phyloP scores from a whole-genome alignment of 352 stramenopile species.

The Thalassiosira livingstoniorum region DNA sequence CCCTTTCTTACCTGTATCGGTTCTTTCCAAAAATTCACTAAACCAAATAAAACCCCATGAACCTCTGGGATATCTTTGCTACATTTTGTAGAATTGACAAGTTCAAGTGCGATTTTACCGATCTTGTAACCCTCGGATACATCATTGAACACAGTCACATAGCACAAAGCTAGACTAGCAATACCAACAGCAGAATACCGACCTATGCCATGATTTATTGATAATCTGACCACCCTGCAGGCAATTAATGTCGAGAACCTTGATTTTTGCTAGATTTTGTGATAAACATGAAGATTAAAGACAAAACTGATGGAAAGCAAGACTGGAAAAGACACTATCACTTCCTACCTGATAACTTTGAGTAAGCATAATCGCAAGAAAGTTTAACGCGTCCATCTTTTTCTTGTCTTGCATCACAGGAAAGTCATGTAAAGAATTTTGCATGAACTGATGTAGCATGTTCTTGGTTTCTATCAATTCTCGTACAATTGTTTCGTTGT shows the following conservation, averaged over 20 bases:
- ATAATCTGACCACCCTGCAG: slow-evolving; percentile 23
- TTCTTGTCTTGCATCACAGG: slow-evolving; percentile 7
- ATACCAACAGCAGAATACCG: background rate
- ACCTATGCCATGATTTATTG: slow-evolving; percentile 19
- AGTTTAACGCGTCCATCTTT: slow-evolving; percentile 26
- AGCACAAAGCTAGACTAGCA: background rate
- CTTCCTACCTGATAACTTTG: background rate
- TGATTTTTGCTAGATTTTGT: slow-evolving; percentile 27
- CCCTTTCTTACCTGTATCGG: slow-evolving; percentile 21
- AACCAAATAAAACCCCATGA: background rate
- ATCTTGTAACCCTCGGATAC: slow-evolving; percentile 22
- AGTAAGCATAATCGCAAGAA: no score
- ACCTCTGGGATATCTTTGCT: background rate
- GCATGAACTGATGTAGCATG: background rate
- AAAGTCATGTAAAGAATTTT: slow-evolving; percentile 11
- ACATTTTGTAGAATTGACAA: background rate
- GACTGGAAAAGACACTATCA: background rate
- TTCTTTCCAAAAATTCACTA: slow-evolving; percentile 41
- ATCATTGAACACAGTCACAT: slow-evolving; percentile 6
- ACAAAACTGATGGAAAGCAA: slow-evolving; percentile 9
- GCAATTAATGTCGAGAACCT: slow-evolving; percentile 3
- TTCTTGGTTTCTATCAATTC: slow-evolving; percentile 18
- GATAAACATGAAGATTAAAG: background rate
- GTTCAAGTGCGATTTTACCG: slow-evolving; percentile 8
- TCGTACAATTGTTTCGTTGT: slow-evolving; percentile 16